A percentile compares a stretch with the other conserved stretches of the same genome.
phyloP scores from a whole-genome alignment of 2,329 filamentous ascomycete genomes.

The Emergomyces orientalis region DNA sequence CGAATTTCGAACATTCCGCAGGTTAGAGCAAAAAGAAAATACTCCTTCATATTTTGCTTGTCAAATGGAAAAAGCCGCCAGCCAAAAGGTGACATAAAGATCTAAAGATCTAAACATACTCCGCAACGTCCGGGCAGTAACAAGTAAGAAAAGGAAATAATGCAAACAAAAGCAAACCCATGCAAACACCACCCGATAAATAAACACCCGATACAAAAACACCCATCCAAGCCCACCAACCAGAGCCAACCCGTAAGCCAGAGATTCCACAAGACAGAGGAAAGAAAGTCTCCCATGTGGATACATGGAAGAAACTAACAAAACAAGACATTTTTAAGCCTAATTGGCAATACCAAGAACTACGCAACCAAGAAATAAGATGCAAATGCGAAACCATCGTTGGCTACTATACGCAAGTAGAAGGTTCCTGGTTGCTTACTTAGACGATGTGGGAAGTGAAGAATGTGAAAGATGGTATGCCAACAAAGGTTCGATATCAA shows the following conservation, averaged over 20 bases:
- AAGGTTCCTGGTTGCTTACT: background rate
- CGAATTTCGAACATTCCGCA: background rate
- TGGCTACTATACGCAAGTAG: background rate
- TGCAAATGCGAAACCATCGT: background rate
- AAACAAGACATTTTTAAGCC: background rate
- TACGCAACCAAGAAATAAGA: background rate
- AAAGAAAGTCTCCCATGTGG: background rate
- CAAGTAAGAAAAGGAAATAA: background rate
- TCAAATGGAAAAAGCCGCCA: background rate
- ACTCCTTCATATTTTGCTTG: background rate
- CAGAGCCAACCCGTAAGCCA: background rate
- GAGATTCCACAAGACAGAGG: background rate
- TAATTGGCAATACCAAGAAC: background rate
- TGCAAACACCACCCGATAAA: background rate
- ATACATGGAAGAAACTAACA: background rate
- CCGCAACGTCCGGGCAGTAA: background rate
- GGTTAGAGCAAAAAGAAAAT: background rate
- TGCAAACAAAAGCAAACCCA: background rate
- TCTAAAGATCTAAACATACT: background rate
- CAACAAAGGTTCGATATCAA: constrained; percentile 13
- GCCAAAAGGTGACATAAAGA: background rate
- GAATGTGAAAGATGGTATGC: background rate
- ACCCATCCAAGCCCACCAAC: background rate
- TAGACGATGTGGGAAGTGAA: background rate
- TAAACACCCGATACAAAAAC: background rate